Evolutionary conservation across 805 yeast genomes (phyloP), one percentile per base, ranked within the genome.

Genomic region (Pichia scutulata): DNA sequence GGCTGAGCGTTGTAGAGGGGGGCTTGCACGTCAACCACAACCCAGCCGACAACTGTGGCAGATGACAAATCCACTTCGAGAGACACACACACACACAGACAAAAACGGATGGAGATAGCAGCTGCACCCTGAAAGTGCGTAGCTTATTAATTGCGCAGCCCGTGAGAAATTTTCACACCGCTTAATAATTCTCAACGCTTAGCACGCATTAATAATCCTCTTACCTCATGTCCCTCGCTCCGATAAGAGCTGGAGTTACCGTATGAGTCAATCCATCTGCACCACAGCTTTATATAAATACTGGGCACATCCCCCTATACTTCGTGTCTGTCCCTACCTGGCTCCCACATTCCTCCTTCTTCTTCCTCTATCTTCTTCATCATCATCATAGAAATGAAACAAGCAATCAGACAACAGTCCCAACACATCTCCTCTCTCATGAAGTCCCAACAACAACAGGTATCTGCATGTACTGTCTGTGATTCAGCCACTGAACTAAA

Each of bases 351-450:
- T 18, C 8, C 22, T 37, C 6, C 10, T 7, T 19, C 9, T 19
- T 39, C n/a, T 26, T 25, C 5, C 36, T 7, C 14, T 42, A 14
- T 14, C 10, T 10, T 14, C 37, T 26, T 28, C 16, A 6, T 13
- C 23, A n/a, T 26, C 21, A n/a, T 3, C 13, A 39, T 12, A 21
- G 14, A 28, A 18, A 44, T 23, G 41, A 44, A 23, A 9, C 36
- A 44, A 33, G 41, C 41, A n/a, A 19, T 44, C 41, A 44, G 41
- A 44, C 47, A 37, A 30, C 41, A 37, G 33, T 21, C 39, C 14
- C 46, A 30, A 33, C 39, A 23, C 22, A 43, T 30, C 40, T 39
- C 40, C 13, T 33, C 37, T 3, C 18, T 33, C 9, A 33, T 39
- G 40, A 39, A 19, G 40, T 19, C 22, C 12, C 40, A 39, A 39